Evolutionary conservation across 768 basidiomycete genomes (phyloP).

Genomic region (Hirschioporus abietinus): DNA sequence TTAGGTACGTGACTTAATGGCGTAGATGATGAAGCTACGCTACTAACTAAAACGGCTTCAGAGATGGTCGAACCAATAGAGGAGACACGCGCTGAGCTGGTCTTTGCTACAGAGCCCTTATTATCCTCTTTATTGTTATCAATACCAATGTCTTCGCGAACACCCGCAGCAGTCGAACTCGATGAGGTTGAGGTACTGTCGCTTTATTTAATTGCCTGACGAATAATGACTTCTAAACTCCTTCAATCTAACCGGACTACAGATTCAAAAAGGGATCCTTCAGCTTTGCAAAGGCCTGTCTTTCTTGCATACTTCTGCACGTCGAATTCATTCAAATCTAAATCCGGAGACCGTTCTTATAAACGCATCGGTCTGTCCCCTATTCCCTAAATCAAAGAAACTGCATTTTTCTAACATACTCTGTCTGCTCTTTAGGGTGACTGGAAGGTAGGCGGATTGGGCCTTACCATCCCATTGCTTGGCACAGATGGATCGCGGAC

Average conservation of each 20-base stretch:
- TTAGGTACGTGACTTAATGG: conserved; percentile 48
- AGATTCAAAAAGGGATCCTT: conserved; percentile 96
- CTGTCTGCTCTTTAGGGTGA: conserved; percentile 65
- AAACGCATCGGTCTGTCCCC: conserved; percentile 63
- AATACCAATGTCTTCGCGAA: conserved; percentile 57
- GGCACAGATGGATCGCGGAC: conserved; percentile 65
- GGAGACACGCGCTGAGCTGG: conserved; percentile 82
- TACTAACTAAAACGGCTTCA: conserved; percentile 25
- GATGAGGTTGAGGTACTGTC: conserved; percentile 88
- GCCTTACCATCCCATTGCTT: conserved; percentile 75
- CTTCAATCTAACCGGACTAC: neutral
- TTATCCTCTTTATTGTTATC: conserved; percentile 76
- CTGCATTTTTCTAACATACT: conserved; percentile 3
- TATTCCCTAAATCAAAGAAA: conserved; percentile 3
- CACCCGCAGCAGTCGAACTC: conserved; percentile 64
- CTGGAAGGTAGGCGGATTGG: conserved; percentile 94
- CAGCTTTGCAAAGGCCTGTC: conserved; percentile 87
- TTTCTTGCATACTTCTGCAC: conserved; percentile 90
- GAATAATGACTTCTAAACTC: neutral
- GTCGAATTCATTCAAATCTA: conserved; percentile 87
- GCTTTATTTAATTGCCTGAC: neutral
- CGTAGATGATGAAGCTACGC: conserved; percentile 9
- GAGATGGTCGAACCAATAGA: conserved; percentile 98
- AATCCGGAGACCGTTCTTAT: conserved; percentile 84
- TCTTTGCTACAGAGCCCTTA: conserved; percentile 91